phyloP scores from a whole-genome alignment of 441 rosid genomes.

The Euphorbia corollata region DNA sequence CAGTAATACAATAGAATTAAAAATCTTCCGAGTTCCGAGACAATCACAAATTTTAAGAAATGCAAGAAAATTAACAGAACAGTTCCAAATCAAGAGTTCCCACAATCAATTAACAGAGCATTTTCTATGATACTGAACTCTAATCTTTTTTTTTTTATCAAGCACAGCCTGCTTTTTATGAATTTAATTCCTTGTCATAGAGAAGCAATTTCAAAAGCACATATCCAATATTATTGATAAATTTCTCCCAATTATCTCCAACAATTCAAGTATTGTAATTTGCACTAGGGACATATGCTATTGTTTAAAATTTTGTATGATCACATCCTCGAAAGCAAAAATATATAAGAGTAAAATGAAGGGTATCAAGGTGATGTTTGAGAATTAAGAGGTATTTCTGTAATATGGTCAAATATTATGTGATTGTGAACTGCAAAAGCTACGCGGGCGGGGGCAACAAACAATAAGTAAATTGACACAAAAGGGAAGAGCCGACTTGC shows the following conservation, averaged over 20 bases:
- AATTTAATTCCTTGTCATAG: not conserved
- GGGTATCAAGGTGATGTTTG: not conserved
- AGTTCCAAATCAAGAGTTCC: not conserved
- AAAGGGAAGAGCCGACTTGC: not conserved
- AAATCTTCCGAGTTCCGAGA: not conserved
- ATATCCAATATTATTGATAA: not conserved
- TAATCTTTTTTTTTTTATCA: not conserved
- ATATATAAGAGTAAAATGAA: not conserved
- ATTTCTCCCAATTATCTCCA: constrained; percentile 1
- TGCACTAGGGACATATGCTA: not conserved
- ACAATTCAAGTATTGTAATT: not conserved
- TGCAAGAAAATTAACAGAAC: not conserved
- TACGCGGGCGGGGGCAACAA: constrained; percentile 15
- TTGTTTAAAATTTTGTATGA: not conserved
- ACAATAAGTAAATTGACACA: not conserved
- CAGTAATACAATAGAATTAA: not conserved
- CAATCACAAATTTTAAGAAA: not conserved
- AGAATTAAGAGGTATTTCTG: not conserved
- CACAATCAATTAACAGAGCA: not conserved
- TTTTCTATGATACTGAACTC: constrained; percentile 1
- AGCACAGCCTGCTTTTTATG: not conserved
- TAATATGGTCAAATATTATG: constrained; percentile 10
- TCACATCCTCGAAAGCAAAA: not conserved
- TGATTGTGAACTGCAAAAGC: constrained; percentile 11
- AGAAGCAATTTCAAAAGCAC: not conserved